Base-by-base conservation (phyloP, 495 filamentous ascomycete species). In the Xylaria longipes region DNA sequence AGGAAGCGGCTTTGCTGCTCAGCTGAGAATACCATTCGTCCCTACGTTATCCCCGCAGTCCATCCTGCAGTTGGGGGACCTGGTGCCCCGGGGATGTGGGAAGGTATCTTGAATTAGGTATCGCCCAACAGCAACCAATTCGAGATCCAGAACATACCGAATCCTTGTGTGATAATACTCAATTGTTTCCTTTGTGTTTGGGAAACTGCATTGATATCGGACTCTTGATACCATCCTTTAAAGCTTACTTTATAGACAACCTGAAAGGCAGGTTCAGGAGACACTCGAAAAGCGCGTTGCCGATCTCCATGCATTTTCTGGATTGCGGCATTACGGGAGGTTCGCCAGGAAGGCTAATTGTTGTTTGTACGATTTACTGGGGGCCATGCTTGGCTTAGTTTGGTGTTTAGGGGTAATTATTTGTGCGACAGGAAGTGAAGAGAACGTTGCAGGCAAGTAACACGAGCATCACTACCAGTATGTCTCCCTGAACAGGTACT, bases 1-100 rank as follows among this genome's bases (percentile, higher is more conserved):
- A 77, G 82, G 72, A 92, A 92, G 82, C 84, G 90, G 33, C 80
- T 89, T 25, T 90, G 90, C 81, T 90, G 87, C 81, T 86, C 87
- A 15, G 76, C 84, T 3, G 85, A 87, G 75, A 82, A 78, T 15
- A 73, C 66, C 54, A 56, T 70, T 29, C 56, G 14, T n/a, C 22
- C 76, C 33, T 69, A 80, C 70, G 54, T 72, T 60, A 80, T 81
- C 33, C 70, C 82, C 14, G 62, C 80, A 7, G 75, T 81, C 12
- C 85, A 85, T 65, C 80, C 81, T 35, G 77, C 81, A 39, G 77
- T 80, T 25, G 81, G 82, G 54, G 81, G 83, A 6, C 62, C 80
- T 27, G 84, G 83, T 45, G 86, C 86, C 25, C 87, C 88, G 1
- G 88, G 88, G 35, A 89, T 90, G 87, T 91, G 89, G 89, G 79